Evolutionary conservation across 2,329 filamentous ascomycete genomes (phyloP), one percentile per base, ranked within the genome.

Genomic region (Trichoderma sp.): DNA sequence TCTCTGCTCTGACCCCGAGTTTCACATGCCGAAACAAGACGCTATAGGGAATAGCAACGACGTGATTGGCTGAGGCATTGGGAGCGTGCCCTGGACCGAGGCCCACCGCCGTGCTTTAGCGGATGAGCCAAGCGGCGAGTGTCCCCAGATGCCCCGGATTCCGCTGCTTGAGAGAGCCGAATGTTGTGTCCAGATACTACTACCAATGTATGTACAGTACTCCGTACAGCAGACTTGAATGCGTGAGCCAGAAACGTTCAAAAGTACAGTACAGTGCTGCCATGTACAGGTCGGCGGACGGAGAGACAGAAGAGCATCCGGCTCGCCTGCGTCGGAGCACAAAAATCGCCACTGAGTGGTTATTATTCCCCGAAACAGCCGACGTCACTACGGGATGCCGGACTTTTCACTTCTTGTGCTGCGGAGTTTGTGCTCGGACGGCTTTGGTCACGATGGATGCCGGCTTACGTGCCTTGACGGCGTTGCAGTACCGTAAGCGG

Each of bases 291-390:
- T 17, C 22, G 19, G 34, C 22, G 8, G 56, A 63, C 48, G 22
- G 48, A 45, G 19, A 45, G 50, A 42, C 34, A 29, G 19, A 52
- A 54, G 22, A 45, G 37, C 15, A 27, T 34, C 52, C 52, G 63
- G 25, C 19, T 65, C 63, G 63, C 63, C 63, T 65, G 63, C 37
- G 29, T 15, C 22, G 63, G 27, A 35, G 4, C 63, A 65, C 63
- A 65, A 57, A 27, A 9, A 29, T 65, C 63, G 63, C 63, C 63
- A 65, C 52, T 35, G 63, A 65, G 27, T 65, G 63, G 63, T 27
- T 48, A 29, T 50, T 67, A 67, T 67, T 67, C 64, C 57, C 64
- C 64, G 64, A 67, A 67, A 67, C 53, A 67, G 64, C 64, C 64
- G 64, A 61, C 56, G 64, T 67, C 64, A 67, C 64, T 34, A 57